Conservation (phyloP, 1,139 yeast genomes). For the Torulaspora pretoriensis region DNA sequence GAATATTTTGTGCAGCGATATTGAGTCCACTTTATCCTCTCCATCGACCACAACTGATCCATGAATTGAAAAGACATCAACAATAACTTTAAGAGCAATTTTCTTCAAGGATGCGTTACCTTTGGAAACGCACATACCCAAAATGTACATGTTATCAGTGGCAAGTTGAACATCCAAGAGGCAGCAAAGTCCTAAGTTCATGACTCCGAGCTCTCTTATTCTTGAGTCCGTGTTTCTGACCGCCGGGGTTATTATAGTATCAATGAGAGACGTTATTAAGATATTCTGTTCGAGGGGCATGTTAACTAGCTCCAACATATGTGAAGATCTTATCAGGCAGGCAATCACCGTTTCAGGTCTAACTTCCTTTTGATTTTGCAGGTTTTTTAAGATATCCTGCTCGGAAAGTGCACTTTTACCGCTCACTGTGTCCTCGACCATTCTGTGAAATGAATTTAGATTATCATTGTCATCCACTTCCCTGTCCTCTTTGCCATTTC, state of each 20-base stretch:
- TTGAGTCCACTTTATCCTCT: conserved; percentile 60
- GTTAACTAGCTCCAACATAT: conserved; percentile 64
- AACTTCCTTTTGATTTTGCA: conserved; percentile 27
- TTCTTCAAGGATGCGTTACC: conserved; percentile 55
- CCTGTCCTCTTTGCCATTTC: conserved; percentile 11
- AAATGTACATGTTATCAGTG: conserved; percentile 51
- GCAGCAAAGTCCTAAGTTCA: conserved; percentile 77
- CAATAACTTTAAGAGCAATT: conserved; percentile 62
- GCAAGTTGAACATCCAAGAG: conserved; percentile 66
- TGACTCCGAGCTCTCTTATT: conserved; percentile 64
- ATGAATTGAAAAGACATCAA: conserved; percentile 74
- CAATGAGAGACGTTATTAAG: conserved; percentile 66
- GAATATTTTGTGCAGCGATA: conserved; percentile 59
- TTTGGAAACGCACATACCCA: conserved; percentile 61
- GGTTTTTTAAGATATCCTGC: conserved; percentile 24
- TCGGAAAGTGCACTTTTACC: conserved; percentile 19
- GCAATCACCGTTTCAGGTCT: conserved; percentile 49
- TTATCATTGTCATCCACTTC: conserved; percentile 32
- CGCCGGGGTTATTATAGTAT: conserved; percentile 80
- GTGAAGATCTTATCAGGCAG: conserved; percentile 66
- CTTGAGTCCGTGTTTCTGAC: conserved; percentile 57
- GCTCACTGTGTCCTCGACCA: conserved; percentile 39
- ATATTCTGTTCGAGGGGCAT: conserved; percentile 63
- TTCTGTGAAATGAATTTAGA: conserved; percentile 50
- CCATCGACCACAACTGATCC: conserved; percentile 65